Evolutionary conservation across 2,329 filamentous ascomycete genomes (phyloP).

Genomic region (Myriosclerotinia scirpicola): DNA sequence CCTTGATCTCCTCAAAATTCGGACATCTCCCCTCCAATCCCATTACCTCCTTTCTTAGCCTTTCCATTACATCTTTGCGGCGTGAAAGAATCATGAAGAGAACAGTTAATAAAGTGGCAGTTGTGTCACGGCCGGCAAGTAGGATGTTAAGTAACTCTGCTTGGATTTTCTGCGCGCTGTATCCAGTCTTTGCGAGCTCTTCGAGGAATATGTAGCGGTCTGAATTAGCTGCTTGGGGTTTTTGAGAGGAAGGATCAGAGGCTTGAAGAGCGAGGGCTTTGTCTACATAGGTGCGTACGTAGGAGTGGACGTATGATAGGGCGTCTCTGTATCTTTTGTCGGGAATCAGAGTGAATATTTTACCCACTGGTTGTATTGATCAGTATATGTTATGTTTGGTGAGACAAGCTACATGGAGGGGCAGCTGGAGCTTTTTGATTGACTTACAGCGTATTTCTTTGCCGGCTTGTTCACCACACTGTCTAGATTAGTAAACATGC

Average conservation of each 20-base stretch:
- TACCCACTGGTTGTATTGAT: slow-evolving; percentile 29
- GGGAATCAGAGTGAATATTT: slow-evolving; percentile 31
- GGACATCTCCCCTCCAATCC: slow-evolving; percentile 21
- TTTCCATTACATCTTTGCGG: slow-evolving; percentile 30
- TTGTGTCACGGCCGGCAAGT: slow-evolving; percentile 29
- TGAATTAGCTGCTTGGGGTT: slow-evolving; percentile 27
- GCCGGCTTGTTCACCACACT: slow-evolving; percentile 34
- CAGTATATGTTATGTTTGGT: neutral
- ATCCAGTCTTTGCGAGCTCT: slow-evolving; percentile 43
- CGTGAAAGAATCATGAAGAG: slow-evolving; percentile 31
- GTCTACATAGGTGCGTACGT: slow-evolving; percentile 32
- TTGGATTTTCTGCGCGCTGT: slow-evolving; percentile 28
- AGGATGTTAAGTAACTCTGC: slow-evolving; percentile 32
- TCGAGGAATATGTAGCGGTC: slow-evolving; percentile 22
- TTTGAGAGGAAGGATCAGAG: slow-evolving; percentile 47
- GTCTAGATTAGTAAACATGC: neutral
- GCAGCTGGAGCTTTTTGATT: neutral
- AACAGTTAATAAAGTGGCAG: slow-evolving; percentile 36
- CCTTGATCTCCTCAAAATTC: slow-evolving; percentile 27
- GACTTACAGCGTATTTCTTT: slow-evolving; percentile 30
- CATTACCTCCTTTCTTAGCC: slow-evolving; percentile 43
- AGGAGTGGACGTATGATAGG: slow-evolving; percentile 32
- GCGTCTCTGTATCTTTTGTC: slow-evolving; percentile 35
- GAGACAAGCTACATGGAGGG: neutral
- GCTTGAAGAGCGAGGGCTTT: slow-evolving; percentile 32